Base-by-base conservation (phyloP, 164 flowering plant species). In the Vitis labrusca region DNA sequence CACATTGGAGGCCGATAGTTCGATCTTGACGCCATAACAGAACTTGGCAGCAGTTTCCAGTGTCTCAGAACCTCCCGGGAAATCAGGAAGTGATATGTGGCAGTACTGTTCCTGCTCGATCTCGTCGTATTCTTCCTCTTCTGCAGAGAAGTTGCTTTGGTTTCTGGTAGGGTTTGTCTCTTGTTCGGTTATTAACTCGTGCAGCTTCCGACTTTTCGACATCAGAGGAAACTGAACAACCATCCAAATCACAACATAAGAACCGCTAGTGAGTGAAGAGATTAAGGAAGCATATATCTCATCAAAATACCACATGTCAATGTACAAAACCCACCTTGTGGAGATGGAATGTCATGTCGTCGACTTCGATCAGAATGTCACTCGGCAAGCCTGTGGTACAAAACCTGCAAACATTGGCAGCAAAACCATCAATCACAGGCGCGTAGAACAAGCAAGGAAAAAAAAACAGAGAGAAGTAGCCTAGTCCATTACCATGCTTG, bases 321-420 rank as follows among this genome's bases (percentile, higher is more conserved):
- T 27, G n/a, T 11, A 30, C 8, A 48, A 19, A 52, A 1, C 0
- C n/a, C 10, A 92, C 97, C 91, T 92, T 94, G 75, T 92, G 97
- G 44, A 92, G 93, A 77, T 92, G 98, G 68, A 93, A 95, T 55
- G 82, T 71, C 97, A 91, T 92, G 56, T 87, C 92, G 15, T 80
- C 89, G 9, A 93, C 96, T 74, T 93, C 96, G 11, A 95, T 66
- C 4, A 85, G 86, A 68, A 95, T 81, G 85, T 95, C 99, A 78
- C 99, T 93, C 0, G 98, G 98, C 49, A 95, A 77, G 14, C 98
- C 98, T 15, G 97, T 91, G 29, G 97, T 93, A 70, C 94, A 95
- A 73, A 95, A 95, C 98, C 98, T 93, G 82, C 71, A 78, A 48
- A 37, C 15, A 55, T 10, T 5, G 19, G 15, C 0, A 13, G 29